A percentile compares a stretch with the other conserved stretches of the same genome.
These are phyloP conservation scores for Rhododendron williamsianum DNA, from an alignment of 148 eudicot species.

Conservation along the genomic window DNA sequence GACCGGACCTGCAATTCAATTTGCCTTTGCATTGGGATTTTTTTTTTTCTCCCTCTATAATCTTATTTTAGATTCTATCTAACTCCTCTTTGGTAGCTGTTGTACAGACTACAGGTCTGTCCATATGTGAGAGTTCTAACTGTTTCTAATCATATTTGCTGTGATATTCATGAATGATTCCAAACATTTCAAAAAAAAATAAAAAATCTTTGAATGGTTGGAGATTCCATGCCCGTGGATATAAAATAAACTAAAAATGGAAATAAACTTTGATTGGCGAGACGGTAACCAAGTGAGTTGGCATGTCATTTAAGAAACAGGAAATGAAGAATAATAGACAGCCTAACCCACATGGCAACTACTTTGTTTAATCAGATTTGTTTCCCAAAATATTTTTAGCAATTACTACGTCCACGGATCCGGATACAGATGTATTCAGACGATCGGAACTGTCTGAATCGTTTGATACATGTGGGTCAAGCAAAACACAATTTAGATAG, in stretches of 20 bases:
- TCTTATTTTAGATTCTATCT: no score
- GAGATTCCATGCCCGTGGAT: not conserved
- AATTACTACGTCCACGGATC: not conserved
- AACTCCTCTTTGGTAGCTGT: no score
- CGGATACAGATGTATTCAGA: no score
- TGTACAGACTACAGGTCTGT: no score
- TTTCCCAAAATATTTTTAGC: not conserved
- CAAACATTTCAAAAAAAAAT: no score
- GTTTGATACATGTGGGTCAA: no score
- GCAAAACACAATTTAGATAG: not conserved
- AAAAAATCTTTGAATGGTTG: not conserved
- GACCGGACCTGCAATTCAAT: no score
- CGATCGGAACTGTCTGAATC: not conserved
- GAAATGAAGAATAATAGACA: not conserved
- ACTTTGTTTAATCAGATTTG: not conserved
- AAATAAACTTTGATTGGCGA: not conserved
- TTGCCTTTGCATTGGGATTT: no score
- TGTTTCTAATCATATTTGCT: no score
- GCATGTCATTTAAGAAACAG: not conserved
- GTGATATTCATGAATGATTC: not conserved
- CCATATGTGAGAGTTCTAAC: no score
- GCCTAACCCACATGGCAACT: not conserved
- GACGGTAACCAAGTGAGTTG: not conserved
- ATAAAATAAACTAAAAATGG: not conserved
- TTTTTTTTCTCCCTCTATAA: no score